Conservation (phyloP, 1,284 basidiomycete genomes). For the Mycosarcoma mackinlayi region DNA sequence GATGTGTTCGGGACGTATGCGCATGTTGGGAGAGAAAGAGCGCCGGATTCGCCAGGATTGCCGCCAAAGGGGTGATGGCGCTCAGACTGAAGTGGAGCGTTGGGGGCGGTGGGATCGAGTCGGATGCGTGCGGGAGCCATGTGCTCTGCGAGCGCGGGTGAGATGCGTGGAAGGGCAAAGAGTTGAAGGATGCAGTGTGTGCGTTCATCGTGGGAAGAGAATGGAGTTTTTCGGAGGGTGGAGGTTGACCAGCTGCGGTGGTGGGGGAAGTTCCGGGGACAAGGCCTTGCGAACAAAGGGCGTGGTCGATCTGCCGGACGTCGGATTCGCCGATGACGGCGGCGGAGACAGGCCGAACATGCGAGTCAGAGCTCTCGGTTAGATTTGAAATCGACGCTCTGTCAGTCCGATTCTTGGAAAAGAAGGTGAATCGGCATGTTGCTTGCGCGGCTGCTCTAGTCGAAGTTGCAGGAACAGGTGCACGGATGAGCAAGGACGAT, state of each 20-base stretch:
- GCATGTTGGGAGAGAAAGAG: constrained; percentile 3
- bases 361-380: too few relatives aligned
- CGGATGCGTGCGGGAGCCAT: not conserved
- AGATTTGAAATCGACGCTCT: too few relatives aligned
- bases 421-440: constrained; percentile 35
- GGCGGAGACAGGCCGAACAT: too few relatives aligned
- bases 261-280: too few relatives aligned
- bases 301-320: too few relatives aligned
- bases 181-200: not conserved
- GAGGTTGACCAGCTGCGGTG: too few relatives aligned
- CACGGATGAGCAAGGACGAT: constrained; percentile 22
- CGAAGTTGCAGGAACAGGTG: constrained; percentile 3
- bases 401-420: too few relatives aligned
- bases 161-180: not conserved
- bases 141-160: too few relatives aligned
- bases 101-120: constrained; percentile 41
- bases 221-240: not conserved
- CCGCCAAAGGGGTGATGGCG: constrained; percentile 15
- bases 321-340: not conserved
- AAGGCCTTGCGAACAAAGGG: too few relatives aligned
- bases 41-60: constrained; percentile 21
- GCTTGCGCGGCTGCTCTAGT: not conserved
- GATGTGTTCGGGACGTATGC: too few relatives aligned
- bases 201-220: constrained; percentile 24
- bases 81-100: constrained; percentile 30